Base-by-base conservation (phyloP, 345 rosid species). In the Fremontodendron californicum region DNA sequence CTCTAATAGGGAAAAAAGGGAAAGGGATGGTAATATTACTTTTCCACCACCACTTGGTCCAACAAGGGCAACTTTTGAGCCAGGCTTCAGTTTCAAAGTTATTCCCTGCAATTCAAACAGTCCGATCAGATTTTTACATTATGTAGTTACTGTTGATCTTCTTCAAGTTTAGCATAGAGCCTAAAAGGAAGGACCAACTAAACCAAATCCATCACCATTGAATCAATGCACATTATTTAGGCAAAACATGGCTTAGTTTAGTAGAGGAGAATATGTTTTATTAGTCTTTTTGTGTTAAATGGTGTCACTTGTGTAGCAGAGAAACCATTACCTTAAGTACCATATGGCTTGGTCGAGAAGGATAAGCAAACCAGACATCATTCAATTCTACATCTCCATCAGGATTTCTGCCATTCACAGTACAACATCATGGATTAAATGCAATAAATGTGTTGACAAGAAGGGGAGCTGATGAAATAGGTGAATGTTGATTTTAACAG, bases 1-100 rank as follows among this genome's bases (percentile, higher is more conserved):
- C 33, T 67, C 51, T 39, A 37, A 63, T 3, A 67, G 37, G 1
- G 29, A 31, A 29, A 16, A n/a, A 40, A 55, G 31, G 61, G 15
- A 55, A 72, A 78, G 23, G 58, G 2, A 40, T 63, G 4, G 31
- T 52, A 73, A 75, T 74, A 25, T 81, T 89, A 95, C 97, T 84
- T 95, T 95, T 79, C 99, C 99, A 9, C 97, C 99, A 74, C 99
- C 99, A 76, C 98, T 93, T 55, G 96, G 99, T 77, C 99, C 99
- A 31, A 95, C 99, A 39, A 93, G 96, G 37, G 99, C 99, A 72
- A 90, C 87, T 87, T 93, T 95, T 61, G 97, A 88, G 76, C 93
- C 97, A 33, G 97, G 92, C 65, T 83, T 84, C 81, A 95, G 80
- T 84, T 92, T 95, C 27, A 58, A 13, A 35, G 92, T 81, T 87